Evolutionary conservation across 106 monocot genomes (phyloP).

Genomic region (Allium fistulosum): DNA sequence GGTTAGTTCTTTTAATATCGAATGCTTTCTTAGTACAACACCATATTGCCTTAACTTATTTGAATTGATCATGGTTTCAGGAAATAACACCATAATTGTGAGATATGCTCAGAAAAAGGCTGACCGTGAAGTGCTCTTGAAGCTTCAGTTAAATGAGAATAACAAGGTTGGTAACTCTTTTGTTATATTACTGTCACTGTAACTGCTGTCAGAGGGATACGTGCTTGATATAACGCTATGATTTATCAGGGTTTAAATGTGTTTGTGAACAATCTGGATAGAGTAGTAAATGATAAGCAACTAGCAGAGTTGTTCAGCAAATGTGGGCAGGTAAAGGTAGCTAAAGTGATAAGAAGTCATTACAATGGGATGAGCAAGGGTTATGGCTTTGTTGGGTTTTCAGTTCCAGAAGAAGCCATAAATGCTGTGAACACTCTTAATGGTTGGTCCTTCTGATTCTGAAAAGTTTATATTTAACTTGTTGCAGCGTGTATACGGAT

Average conservation of each 20-base stretch:
- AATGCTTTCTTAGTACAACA: too few species aligned
- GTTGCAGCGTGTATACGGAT: neutral
- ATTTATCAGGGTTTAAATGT: slow-evolving; percentile 27
- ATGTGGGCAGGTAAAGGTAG: slow-evolving; percentile 31
- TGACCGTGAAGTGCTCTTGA: slow-evolving; percentile 23
- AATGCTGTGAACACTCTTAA: slow-evolving; percentile 35
- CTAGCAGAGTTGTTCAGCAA: slow-evolving; percentile 23
- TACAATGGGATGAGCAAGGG: slow-evolving; percentile 33
- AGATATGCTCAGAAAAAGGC: slow-evolving; percentile 41
- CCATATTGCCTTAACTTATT: neutral
- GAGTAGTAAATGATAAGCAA: slow-evolving; percentile 16
- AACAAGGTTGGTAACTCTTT: neutral
- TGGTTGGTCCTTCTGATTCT: slow-evolving; percentile 16
- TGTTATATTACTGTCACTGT: too few species aligned
- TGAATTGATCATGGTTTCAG: slow-evolving; percentile 12
- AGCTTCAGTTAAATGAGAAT: slow-evolving; percentile 2
- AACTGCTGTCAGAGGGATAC: too few species aligned
- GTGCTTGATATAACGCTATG: neutral
- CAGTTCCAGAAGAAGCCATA: slow-evolving; percentile 29
- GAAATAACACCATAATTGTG: slow-evolving; percentile 41
- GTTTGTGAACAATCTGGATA: slow-evolving; percentile 42
- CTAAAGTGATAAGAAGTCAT: slow-evolving; percentile 18
- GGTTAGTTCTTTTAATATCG: slow-evolving; percentile 17
- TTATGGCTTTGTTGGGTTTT: slow-evolving; percentile 52
- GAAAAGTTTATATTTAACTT: neutral